Evolutionary conservation across 1,284 basidiomycete species (phyloP).

Genomic region (Trichosporon sp.): DNA sequence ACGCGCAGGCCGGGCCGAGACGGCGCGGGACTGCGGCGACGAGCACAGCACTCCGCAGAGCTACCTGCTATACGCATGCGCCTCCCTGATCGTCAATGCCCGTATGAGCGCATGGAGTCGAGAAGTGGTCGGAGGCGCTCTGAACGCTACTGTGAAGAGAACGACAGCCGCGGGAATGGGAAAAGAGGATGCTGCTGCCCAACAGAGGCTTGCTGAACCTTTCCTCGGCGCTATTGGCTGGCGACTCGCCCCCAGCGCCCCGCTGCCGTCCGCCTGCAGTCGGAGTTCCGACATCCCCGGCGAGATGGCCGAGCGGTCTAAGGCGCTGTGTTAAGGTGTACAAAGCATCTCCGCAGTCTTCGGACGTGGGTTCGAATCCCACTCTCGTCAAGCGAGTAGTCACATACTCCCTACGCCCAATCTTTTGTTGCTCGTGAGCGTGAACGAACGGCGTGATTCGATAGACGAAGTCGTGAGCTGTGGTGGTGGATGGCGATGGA

Average conservation of each 20-base stretch:
- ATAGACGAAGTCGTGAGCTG: background rate
- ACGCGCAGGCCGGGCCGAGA: too few relatives aligned
- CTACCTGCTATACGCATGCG: too few relatives aligned
- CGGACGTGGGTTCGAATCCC: slow-evolving; percentile 7
- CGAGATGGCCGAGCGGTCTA: slow-evolving; percentile 30
- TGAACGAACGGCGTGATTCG: background rate
- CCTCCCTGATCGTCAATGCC: too few relatives aligned
- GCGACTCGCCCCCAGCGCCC: background rate
- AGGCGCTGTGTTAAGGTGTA: slow-evolving; percentile 32
- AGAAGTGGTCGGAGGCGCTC: too few relatives aligned
- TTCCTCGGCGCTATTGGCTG: background rate
- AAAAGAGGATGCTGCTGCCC: too few relatives aligned
- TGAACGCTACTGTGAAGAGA: too few relatives aligned
- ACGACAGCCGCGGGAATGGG: too few relatives aligned
- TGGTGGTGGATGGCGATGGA: background rate
- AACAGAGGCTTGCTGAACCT: too few relatives aligned
- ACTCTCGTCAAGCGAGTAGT: background rate
- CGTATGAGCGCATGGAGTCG: too few relatives aligned
- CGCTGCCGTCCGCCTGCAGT: background rate
- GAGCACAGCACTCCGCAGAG: too few relatives aligned
- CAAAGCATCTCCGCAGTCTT: background rate
- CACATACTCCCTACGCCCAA: background rate
- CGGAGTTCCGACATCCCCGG: slow-evolving; percentile 1
- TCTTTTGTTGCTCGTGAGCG: background rate
- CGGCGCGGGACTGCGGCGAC: too few relatives aligned